Conservation (phyloP, 2,329 filamentous ascomycete species). For the Metarhizium album region DNA sequence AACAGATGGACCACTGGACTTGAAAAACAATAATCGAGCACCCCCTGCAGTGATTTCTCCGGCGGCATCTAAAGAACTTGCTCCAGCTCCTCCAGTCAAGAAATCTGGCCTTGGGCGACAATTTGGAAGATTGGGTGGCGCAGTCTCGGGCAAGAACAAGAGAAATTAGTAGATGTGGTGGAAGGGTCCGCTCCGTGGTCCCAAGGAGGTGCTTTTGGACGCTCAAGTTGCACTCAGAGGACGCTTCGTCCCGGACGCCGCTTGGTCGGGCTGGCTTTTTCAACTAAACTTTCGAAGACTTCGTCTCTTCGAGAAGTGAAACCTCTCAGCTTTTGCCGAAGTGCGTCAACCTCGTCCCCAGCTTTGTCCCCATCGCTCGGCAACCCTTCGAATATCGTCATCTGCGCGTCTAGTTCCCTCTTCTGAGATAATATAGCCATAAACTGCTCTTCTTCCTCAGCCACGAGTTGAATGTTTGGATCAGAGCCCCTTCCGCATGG, state of each 20-base stretch:
- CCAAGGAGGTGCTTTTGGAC: background rate
- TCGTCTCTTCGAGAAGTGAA: conserved; percentile 56
- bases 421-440: conserved; percentile 45
- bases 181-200: background rate
- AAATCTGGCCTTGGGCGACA: conserved; percentile 55
- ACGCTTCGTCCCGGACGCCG: conserved; percentile 14
- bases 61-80: conserved; percentile 38
- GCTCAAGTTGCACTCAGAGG: background rate
- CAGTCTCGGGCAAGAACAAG: conserved; percentile 54
- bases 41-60: conserved; percentile 24
- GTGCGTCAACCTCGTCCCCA: conserved; percentile 55
- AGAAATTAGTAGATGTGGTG: conserved; percentile 22
- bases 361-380: conserved; percentile 62
- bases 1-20: conserved; percentile 28
- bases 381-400: conserved; percentile 58
- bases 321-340: conserved; percentile 52
- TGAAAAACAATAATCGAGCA: conserved; percentile 29
- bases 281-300: conserved; percentile 64
- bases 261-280: conserved; percentile 45
- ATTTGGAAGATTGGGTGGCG: conserved; percentile 61
- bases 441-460: conserved; percentile 47
- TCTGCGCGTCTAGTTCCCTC: conserved; percentile 47
- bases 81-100: conserved; percentile 38
- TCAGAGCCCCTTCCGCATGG: conserved; percentile 21
- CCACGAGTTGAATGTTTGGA: conserved; percentile 46